A percentile compares a stretch with the other conserved stretches of the same genome.
These are phyloP conservation scores for Leavenworthia alabamica DNA, from an alignment of 345 rosid genomes.

Conservation along the genomic window DNA sequence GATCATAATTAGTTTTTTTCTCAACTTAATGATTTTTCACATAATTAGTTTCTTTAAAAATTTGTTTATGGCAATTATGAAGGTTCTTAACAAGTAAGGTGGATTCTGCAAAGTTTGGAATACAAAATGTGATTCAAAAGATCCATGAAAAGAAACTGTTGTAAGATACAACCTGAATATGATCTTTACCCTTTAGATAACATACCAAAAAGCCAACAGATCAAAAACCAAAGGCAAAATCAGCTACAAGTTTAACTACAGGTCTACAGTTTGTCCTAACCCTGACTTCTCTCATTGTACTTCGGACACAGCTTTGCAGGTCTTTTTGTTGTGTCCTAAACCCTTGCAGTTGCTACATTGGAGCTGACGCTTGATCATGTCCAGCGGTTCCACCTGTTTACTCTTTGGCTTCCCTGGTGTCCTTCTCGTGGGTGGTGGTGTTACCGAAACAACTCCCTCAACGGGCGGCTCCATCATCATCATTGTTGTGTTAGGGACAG, in stretches of 20 bases:
- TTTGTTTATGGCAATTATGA: background rate
- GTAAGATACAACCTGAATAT: background rate
- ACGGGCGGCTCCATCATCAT: conserved; percentile 39
- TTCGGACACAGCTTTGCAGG: conserved; percentile 50
- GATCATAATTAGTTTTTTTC: too few relatives aligned
- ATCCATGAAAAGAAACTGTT: background rate
- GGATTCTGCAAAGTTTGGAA: background rate
- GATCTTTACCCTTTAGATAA: background rate
- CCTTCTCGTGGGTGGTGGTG: conserved; percentile 76
- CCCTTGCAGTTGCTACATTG: conserved; percentile 98
- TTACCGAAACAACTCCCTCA: conserved; percentile 43
- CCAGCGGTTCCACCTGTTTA: conserved; percentile 55
- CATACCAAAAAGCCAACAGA: background rate
- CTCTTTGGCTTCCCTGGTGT: conserved; percentile 75
- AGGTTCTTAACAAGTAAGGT: background rate
- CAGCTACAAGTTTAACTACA: conserved; percentile 18
- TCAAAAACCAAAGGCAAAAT: background rate
- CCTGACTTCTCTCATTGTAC: background rate
- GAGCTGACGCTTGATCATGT: conserved; percentile 66
- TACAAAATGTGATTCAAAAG: background rate
- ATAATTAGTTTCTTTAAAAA: too few relatives aligned
- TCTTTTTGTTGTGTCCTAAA: conserved; percentile 86
- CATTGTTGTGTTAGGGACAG: conserved; percentile 50
- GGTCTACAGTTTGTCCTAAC: background rate
- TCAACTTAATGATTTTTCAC: too few relatives aligned